Percentiles rank a stretch among this genome's conserved stretches.
Conservation (phyloP, 306 rosid species). For the Trifolium repens region DNA sequence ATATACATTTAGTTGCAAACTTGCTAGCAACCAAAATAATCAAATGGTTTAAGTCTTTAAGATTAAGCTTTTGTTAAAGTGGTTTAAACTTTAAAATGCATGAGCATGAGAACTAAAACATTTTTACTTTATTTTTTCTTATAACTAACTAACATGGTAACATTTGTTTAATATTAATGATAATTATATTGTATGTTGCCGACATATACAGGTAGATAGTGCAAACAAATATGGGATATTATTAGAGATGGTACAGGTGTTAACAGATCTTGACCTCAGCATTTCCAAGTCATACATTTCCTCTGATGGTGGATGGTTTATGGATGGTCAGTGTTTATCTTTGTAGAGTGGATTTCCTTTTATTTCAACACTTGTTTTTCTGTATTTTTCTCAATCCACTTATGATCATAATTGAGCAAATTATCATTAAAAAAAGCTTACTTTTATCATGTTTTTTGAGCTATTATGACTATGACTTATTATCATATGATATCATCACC, state of each 20-base stretch:
- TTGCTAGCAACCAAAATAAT: not conserved
- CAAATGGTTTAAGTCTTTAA: not conserved
- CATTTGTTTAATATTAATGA: not conserved
- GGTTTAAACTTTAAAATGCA: no score
- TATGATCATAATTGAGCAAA: not conserved
- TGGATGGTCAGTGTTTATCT: constrained; percentile 73
- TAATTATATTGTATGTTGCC: not conserved
- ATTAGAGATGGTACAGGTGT: constrained; percentile 92
- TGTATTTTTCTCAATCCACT: not conserved
- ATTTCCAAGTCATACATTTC: constrained; percentile 92
- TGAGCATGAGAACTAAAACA: not conserved
- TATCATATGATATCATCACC: not conserved
- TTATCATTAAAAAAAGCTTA: not conserved
- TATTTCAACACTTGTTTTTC: not conserved
- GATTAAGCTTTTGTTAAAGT: not conserved
- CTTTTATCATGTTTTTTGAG: constrained; percentile 24
- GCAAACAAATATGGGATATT: constrained; percentile 94
- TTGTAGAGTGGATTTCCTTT: not conserved
- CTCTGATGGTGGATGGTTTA: constrained; percentile 96
- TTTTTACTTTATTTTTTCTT: not conserved
- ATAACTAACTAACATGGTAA: not conserved
- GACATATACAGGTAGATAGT: constrained; percentile 77
- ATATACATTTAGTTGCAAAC: no score
- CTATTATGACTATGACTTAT: not conserved
- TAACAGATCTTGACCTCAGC: constrained; percentile 92